Conservation (phyloP, 495 filamentous ascomycete species). For the Parachaetomium inaequale region DNA sequence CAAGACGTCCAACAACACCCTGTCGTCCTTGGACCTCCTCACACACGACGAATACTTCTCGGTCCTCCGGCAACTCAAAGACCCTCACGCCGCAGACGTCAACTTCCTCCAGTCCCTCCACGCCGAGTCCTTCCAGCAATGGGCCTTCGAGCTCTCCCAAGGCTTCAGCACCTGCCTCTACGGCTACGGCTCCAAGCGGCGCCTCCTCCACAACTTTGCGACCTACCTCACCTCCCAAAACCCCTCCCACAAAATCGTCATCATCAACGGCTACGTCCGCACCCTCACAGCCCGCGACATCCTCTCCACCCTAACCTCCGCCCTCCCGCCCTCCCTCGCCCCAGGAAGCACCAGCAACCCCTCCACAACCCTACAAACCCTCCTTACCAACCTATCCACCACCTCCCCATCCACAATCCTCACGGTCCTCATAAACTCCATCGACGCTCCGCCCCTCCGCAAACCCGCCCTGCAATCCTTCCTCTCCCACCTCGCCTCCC, state of each 20-base stretch:
- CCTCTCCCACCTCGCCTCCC: conserved; percentile 70
- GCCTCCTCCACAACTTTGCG: conserved; percentile 73
- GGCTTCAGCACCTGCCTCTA: conserved; percentile 90
- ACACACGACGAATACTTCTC: conserved; percentile 90
- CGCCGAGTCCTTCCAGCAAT: conserved; percentile 78
- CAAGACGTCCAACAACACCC: conserved; percentile 83
- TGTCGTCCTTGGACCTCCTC: conserved; percentile 70
- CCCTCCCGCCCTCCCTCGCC: conserved; percentile 50
- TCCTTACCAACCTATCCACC: conserved; percentile 48
- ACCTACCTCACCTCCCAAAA: conserved; percentile 57
- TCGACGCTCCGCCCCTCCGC: conserved; percentile 76
- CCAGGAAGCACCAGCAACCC: conserved; percentile 40
- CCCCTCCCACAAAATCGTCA: conserved; percentile 58
- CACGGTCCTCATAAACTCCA: conserved; percentile 76
- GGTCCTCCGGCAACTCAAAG: conserved; percentile 59
- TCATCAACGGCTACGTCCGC: conserved; percentile 84
- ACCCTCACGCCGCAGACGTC: conserved; percentile 70
- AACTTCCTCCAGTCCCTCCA: conserved; percentile 71
- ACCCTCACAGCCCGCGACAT: conserved; percentile 75
- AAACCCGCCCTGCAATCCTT: conserved; percentile 64
- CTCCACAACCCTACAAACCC: conserved; percentile 54
- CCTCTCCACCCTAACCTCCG: conserved; percentile 65
- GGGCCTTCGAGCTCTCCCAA: conserved; percentile 85
- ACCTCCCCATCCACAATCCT: conserved; percentile 38
- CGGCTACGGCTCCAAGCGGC: conserved; percentile 85